Base-by-base conservation (phyloP, 2,329 filamentous ascomycete species). In the Claviceps digitariae region DNA sequence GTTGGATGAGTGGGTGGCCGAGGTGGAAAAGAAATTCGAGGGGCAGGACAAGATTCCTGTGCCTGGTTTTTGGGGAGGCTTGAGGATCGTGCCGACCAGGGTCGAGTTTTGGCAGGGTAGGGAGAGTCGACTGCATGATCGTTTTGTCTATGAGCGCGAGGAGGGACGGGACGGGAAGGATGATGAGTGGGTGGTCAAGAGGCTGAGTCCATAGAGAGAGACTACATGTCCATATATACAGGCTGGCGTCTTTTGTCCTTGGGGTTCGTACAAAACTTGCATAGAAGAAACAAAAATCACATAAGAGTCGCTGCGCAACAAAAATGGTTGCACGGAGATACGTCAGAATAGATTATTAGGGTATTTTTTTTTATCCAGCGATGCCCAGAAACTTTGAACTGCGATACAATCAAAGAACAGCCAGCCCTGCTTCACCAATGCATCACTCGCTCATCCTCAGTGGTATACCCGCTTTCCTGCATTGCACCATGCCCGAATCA, bases 71-170 rank as follows among this genome's bases (percentile, higher is more conserved):
- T 98, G 93, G 93, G 93, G 93, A 31, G 93, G 93, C 0, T 66
- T 96, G 66, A 82, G 91, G 61, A 79, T 98, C 56, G 77, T 90
- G 58, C 91, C 93, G 0, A 86, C 90, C 64, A 80, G 82, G 61
- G 78, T 98, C 49, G 93, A 98, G 76, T 98, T 98, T 67, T 98
- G 93, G 82, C 90, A 96, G 74, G 93, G 93, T 2, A 79, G 93
- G 62, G 79, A 88, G 65, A 95, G 85, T 70, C 78, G 93, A 55
- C 71, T 98, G 68, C 93, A 98, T 71, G 93, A 98, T 74, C 84
- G 93, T 25, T 97, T 98, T 67, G 78, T 83, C 57, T 97, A 96
- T 70, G 81, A 82, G 53, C 82, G 79, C 66, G 75, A 79, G 50
- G 73, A 72, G 51, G 68, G 61, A 23, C 67, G 62, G 20, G 68